phyloP scores from a whole-genome alignment of 2,329 filamentous ascomycete species.

The Cytospora chrysosperma region DNA sequence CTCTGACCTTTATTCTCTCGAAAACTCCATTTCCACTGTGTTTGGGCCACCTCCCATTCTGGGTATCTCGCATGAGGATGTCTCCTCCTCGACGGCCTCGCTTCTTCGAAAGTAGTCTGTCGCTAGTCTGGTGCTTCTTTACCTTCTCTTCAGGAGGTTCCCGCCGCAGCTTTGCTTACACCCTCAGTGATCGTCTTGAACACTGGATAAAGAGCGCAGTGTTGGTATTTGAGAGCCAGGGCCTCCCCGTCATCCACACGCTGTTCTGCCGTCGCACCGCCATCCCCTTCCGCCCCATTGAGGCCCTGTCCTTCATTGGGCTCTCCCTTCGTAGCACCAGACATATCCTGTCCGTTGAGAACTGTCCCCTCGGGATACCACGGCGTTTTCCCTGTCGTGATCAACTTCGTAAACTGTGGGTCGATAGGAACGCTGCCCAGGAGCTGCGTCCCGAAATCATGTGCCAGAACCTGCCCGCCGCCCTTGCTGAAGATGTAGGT shows the following conservation, averaged over 20 bases:
- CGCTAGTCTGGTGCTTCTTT: not conserved
- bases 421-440: slow-evolving; percentile 89
- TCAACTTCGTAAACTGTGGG: slow-evolving; percentile 81
- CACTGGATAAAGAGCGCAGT: slow-evolving; percentile 68
- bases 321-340: slow-evolving; percentile 34
- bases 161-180: slow-evolving; percentile 38
- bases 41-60: not conserved
- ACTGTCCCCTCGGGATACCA: slow-evolving; percentile 68
- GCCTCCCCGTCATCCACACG: slow-evolving; percentile 36
- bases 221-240: slow-evolving; percentile 70
- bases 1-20: not conserved
- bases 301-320: not conserved
- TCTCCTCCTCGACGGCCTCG: not conserved
- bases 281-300: too few relatives aligned
- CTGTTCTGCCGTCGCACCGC: slow-evolving; percentile 30
- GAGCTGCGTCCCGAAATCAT: slow-evolving; percentile 80
- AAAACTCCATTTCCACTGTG: too few relatives aligned
- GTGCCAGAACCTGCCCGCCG: slow-evolving; percentile 84
- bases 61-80: not conserved
- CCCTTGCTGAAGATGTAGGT: slow-evolving; percentile 92
- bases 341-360: slow-evolving; percentile 57
- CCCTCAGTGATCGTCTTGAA: slow-evolving; percentile 64
- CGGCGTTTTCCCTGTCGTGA: slow-evolving; percentile 70
- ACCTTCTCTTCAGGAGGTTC: slow-evolving; percentile 31
- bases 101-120: not conserved